Base-by-base conservation (phyloP, 805 yeast genomes). In the Candida succiphila region DNA sequence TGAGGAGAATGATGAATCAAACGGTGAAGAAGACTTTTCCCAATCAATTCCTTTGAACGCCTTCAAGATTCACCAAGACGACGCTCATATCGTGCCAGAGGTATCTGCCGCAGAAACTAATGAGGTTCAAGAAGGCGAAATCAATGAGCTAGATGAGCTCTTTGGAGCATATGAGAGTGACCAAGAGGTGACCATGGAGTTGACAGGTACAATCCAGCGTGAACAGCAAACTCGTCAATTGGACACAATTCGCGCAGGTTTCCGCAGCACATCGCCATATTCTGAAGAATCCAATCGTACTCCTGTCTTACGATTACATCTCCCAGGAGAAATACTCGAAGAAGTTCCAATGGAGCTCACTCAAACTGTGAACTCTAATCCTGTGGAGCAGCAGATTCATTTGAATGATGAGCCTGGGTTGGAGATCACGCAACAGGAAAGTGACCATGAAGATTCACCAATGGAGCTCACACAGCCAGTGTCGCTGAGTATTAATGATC, bases 171-270 rank as follows among this genome's bases (percentile, higher is more conserved):
- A 22, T 15, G 31, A 37, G 12, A 31, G 32, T 12, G 38, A 33
- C 16, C 37, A 35, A 6, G 39, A 34, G 5, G 39, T 30, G 9
- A 34, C 44, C 4, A 44, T 46, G 48, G 50, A 48, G 17, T 26
- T 42, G 3, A 42, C 45, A 1, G 37, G 36, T 19, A 41, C 43
- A 4, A 12, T 37, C 13, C 29, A 32, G 17, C 17, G 4, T n/a
- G n/a, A n/a, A n/a, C n/a, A n/a, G n/a, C n/a, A n/a, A n/a, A n/a
- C n/a, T n/a, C n/a, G n/a, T n/a, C n/a, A n/a, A n/a, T n/a, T n/a
- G n/a, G n/a, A n/a, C n/a, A n/a, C n/a, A n/a, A n/a, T n/a, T n/a
- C n/a, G n/a, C n/a, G n/a, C n/a, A n/a, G n/a, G n/a, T n/a, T n/a
- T n/a, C n/a, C n/a, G n/a, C n/a, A n/a, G n/a, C n/a, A n/a, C n/a